phyloP scores from a whole-genome alignment of 768 basidiomycete species.

The Podaxis sp. region DNA sequence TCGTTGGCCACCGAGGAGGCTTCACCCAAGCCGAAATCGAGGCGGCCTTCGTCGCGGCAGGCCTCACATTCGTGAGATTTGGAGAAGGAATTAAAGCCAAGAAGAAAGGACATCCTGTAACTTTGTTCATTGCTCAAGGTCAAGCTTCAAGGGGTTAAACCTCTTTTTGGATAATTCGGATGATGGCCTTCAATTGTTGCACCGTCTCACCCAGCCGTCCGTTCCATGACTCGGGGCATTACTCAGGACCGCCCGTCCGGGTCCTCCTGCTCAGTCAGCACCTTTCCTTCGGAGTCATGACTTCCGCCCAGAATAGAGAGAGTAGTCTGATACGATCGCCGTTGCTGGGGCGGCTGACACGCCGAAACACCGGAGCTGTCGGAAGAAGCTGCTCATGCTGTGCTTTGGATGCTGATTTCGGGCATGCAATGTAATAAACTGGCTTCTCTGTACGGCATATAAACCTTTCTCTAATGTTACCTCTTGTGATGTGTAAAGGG shows the following conservation, averaged over 20 bases:
- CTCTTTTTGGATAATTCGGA: background rate
- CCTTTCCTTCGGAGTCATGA: background rate
- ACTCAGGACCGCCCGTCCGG: background rate
- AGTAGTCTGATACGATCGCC: too few species aligned
- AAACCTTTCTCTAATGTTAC: too few species aligned
- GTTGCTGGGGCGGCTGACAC: too few species aligned
- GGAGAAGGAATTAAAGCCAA: slow-evolving; percentile 18
- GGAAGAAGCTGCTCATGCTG: background rate
- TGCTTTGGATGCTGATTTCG: background rate
- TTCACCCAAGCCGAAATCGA: slow-evolving; percentile 25
- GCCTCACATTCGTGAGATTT: slow-evolving; percentile 23
- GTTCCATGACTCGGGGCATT: background rate
- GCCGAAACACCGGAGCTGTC: background rate
- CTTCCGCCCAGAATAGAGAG: too few species aligned
- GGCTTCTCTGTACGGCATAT: background rate
- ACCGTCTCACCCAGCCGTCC: background rate
- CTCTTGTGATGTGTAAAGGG: background rate
- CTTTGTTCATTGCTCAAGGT: slow-evolving; percentile 24
- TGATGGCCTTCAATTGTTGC: background rate
- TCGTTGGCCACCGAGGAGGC: slow-evolving; percentile 32
- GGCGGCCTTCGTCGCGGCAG: slow-evolving; percentile 26
- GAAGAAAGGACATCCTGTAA: slow-evolving; percentile 21
- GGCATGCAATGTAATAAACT: background rate
- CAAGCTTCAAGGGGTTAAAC: slow-evolving; percentile 14
- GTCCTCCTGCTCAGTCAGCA: background rate